A percentile compares a stretch with the other conserved stretches of the same genome.
Conservation (phyloP, 805 yeast genomes). For the Wickerhamomyces rabaulensis region DNA sequence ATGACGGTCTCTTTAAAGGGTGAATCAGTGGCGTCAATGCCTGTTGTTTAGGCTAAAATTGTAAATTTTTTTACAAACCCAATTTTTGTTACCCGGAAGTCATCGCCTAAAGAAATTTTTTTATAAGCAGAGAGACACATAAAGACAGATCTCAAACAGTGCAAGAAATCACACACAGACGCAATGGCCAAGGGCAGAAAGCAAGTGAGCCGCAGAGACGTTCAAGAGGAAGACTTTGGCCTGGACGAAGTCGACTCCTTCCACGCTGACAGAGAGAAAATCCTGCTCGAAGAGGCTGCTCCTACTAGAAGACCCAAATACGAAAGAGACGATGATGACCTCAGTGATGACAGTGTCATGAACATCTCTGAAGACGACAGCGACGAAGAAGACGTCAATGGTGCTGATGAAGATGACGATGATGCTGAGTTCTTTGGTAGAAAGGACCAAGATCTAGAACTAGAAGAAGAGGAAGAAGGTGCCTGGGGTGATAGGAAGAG, state of each 20-base stretch:
- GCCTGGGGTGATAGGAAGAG: conserved; percentile 42
- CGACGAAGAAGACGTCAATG: conserved; percentile 43
- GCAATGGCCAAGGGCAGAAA: conserved; percentile 16
- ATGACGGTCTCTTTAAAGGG: conserved; percentile 4
- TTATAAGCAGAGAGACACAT: background rate
- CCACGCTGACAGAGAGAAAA: conserved; percentile 52
- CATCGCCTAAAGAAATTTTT: conserved; percentile 5
- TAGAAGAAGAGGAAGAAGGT: conserved; percentile 34
- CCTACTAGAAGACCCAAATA: conserved; percentile 26
- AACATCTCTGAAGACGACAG: conserved; percentile 43
- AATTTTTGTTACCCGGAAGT: conserved; percentile 6
- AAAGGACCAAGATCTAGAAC: conserved; percentile 27
- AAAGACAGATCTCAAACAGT: background rate
- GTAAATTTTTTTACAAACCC: background rate
- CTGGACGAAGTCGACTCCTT: conserved; percentile 67
- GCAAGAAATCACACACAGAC: background rate
- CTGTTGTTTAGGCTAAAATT: background rate
- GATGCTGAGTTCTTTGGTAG: conserved; percentile 27
- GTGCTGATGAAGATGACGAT: conserved; percentile 29
- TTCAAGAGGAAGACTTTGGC: conserved; percentile 34
- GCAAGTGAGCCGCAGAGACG: conserved; percentile 5
- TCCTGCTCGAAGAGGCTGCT: conserved; percentile 54
- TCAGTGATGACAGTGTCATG: conserved; percentile 46
- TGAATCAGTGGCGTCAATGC: background rate
- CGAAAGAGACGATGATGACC: conserved; percentile 38